Evolutionary conservation across 768 basidiomycete species (phyloP).

Genomic region (Cytidiella melzeri): DNA sequence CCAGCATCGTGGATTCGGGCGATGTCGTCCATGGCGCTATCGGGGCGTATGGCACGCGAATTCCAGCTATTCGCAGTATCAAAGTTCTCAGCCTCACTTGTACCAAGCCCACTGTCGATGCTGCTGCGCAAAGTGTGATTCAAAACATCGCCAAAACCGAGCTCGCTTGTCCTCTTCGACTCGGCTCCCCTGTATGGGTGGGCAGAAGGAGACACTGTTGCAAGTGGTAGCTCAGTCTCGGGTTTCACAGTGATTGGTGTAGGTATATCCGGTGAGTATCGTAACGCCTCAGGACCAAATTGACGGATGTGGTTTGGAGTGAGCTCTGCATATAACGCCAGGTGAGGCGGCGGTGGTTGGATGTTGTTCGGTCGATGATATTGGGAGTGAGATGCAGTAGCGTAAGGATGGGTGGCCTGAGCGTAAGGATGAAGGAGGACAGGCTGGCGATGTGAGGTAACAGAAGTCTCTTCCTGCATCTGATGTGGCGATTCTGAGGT

Average conservation of each 20-base stretch:
- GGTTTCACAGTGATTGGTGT: constrained; percentile 1
- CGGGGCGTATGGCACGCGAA: background rate
- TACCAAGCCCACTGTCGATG: constrained; percentile 42
- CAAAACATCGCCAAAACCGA: constrained; percentile 61
- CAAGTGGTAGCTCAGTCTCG: constrained; percentile 17
- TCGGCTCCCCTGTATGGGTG: constrained; percentile 18
- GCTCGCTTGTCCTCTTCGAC: constrained; percentile 37
- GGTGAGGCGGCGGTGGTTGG: constrained; percentile 1
- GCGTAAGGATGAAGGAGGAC: constrained; percentile 22
- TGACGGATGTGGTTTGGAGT: constrained; percentile 24
- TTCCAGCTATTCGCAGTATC: constrained; percentile 7
- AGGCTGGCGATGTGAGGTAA: constrained; percentile 18
- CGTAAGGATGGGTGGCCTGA: constrained; percentile 19
- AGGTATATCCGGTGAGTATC: constrained; percentile 22
- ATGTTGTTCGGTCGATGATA: constrained; percentile 4
- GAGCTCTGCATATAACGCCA: constrained; percentile 24
- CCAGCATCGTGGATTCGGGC: background rate
- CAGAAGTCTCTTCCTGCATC: constrained; percentile 8
- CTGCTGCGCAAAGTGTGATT: constrained; percentile 36
- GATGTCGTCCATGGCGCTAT: constrained; percentile 5
- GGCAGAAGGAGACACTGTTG: constrained; percentile 10
- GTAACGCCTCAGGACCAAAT: constrained; percentile 24
- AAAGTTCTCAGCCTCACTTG: constrained; percentile 30
- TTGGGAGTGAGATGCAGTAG: constrained; percentile 5
- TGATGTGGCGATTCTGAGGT: background rate